A percentile compares a stretch with the other conserved stretches of the same genome.
These are phyloP conservation scores for Boletus rubroflammeus DNA, from an alignment of 768 basidiomycete genomes.

Conservation along the genomic window DNA sequence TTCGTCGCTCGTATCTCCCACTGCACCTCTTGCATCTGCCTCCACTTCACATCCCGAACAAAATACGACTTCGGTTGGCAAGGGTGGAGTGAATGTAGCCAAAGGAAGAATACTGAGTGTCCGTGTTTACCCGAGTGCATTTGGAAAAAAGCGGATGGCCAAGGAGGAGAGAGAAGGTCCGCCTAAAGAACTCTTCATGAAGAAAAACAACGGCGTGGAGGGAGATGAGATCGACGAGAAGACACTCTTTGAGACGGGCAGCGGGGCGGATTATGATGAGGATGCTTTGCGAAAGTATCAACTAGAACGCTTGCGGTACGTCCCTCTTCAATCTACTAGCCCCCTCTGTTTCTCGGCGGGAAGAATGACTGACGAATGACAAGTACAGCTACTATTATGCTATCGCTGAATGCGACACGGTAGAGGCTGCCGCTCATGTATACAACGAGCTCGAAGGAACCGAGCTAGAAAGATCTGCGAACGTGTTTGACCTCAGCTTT, in stretches of 20 bases:
- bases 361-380: slow-evolving; percentile 5
- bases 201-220: slow-evolving; percentile 33
- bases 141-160: slow-evolving; percentile 83
- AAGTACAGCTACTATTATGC: slow-evolving; percentile 88
- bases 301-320: slow-evolving; percentile 84
- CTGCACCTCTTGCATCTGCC: slow-evolving; percentile 40
- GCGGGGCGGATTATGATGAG: slow-evolving; percentile 80
- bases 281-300: slow-evolving; percentile 89
- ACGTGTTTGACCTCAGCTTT: slow-evolving; percentile 92
- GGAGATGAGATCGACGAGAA: slow-evolving; percentile 61
- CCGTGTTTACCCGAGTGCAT: slow-evolving; percentile 87
- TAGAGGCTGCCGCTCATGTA: slow-evolving; percentile 72
- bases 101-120: slow-evolving; percentile 74
- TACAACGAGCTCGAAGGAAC: slow-evolving; percentile 88
- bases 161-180: slow-evolving; percentile 90
- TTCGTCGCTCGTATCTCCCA: slow-evolving; percentile 74
- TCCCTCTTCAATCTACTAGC: slow-evolving; percentile 1
- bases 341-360: background rate
- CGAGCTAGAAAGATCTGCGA: slow-evolving; percentile 94
- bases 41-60: slow-evolving; percentile 22
- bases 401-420: slow-evolving; percentile 81
- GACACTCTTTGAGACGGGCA: slow-evolving; percentile 62
- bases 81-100: slow-evolving; percentile 29
- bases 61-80: slow-evolving; percentile 8
- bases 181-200: slow-evolving; percentile 77